phyloP scores from a whole-genome alignment of 2,329 filamentous ascomycete genomes.

The Anisogramma anomala region DNA sequence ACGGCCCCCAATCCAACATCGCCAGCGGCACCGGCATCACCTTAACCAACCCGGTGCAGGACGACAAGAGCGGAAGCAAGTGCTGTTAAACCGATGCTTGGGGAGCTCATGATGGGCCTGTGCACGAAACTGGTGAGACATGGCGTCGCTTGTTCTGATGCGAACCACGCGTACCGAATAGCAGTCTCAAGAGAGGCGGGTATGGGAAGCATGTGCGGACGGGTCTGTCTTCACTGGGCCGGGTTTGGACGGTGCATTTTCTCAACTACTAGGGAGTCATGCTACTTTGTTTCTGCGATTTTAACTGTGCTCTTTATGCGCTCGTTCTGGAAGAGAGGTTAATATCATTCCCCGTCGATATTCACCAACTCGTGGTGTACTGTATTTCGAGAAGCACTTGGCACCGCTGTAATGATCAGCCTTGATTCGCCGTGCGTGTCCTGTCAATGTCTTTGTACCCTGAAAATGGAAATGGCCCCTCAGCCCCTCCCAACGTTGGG shows the following conservation, averaged over 20 bases:
- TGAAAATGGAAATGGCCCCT: background rate
- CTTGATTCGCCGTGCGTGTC: too few species aligned
- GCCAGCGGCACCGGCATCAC: constrained; percentile 73
- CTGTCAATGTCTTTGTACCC: too few species aligned
- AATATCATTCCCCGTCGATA: background rate
- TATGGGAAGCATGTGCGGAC: constrained; percentile 6
- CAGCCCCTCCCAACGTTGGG: background rate
- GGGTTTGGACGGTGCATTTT: constrained; percentile 14
- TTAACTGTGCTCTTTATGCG: constrained; percentile 9
- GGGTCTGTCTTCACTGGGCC: constrained; percentile 7
- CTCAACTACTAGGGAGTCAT: constrained; percentile 16
- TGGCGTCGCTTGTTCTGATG: constrained; percentile 24
- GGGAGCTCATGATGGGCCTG: constrained; percentile 15
- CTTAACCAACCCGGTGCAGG: constrained; percentile 74
- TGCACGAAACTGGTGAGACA: constrained; percentile 24
- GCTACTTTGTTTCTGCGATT: constrained; percentile 15
- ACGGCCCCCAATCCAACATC: constrained; percentile 67
- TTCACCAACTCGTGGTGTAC: too few species aligned
- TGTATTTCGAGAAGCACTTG: too few species aligned
- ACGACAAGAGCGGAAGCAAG: constrained; percentile 63
- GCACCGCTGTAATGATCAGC: too few species aligned
- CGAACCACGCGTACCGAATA: constrained; percentile 4
- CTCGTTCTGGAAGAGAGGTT: background rate
- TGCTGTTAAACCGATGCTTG: constrained; percentile 53
- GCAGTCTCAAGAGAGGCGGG: constrained; percentile 12